These are phyloP conservation scores for Xylaria sp. DNA, from an alignment of 2,329 filamentous ascomycete genomes.

Conservation along the genomic window DNA sequence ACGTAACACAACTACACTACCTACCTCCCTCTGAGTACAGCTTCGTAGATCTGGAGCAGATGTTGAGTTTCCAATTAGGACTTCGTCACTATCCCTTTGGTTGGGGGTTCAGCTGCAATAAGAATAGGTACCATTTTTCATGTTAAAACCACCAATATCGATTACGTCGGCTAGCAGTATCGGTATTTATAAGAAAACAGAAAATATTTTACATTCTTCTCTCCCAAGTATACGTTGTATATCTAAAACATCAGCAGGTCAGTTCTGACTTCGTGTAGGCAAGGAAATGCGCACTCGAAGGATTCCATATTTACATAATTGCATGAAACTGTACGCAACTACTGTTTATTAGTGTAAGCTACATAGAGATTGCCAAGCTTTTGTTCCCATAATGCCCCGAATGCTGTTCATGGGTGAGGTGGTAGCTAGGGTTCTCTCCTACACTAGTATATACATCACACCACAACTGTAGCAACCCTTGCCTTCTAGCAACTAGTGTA, in stretches of 20 bases:
- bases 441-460: too few species aligned
- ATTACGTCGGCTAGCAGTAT: not conserved
- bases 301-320: slow-evolving; percentile 16
- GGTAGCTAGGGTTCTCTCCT: slow-evolving; percentile 1
- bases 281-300: slow-evolving; percentile 5
- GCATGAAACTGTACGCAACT: not conserved
- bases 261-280: not conserved
- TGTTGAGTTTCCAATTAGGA: not conserved
- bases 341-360: slow-evolving; percentile 12
- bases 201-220: not conserved
- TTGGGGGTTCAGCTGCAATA: too few species aligned
- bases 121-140: not conserved
- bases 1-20: not conserved
- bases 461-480: not conserved
- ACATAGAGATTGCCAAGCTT: slow-evolving; percentile 4
- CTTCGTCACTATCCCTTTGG: not conserved
- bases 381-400: slow-evolving; percentile 13
- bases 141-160: not conserved
- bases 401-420: not conserved
- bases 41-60: not conserved
- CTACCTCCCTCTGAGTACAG: too few species aligned
- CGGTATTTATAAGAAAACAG: not conserved
- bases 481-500: not conserved
- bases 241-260: slow-evolving; percentile 8
- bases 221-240: too few species aligned